Evolutionary conservation across 2,329 filamentous ascomycete genomes (phyloP), one percentile per base, ranked within the genome.

Genomic region (Penicillium thymicola): DNA sequence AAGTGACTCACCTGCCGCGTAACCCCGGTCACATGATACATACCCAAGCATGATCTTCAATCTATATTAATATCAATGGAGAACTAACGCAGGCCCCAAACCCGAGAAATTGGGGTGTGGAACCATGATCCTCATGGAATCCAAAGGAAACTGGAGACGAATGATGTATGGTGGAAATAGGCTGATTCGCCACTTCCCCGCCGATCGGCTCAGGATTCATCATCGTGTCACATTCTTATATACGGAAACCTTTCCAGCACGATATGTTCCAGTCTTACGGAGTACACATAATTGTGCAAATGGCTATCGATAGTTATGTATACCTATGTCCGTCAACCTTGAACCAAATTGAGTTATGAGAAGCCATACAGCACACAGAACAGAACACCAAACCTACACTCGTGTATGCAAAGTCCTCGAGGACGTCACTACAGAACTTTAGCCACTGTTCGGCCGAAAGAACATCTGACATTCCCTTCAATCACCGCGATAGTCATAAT

Each of bases 1-100:
- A 52, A 5, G 28, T 56, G 54, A 55, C 41, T 55, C 54, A 55
- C 40, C 32, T 42, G 54, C 54, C 54, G 48, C 54, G 54, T 56
- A 52, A 18, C 48, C 32, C 45, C 6, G 28, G 53, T 55, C 53
- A 55, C 53, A 38, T 55, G 53, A 51, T 14, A 21, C 8, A 25
- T 25, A 27, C 10, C 38, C 32, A 23, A 43, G 28, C 28, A 38
- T 32, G 43, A 48, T 54, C 43, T 25, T 10, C 48, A 5, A 40
- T 38, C 23, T 32, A 13, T 25, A 27, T 43, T 30, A 47, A 28
- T 21, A 37, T 36, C 23, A 54, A 38, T 41, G 40, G 27, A 52
- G 48, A 41, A 27, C 54, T 52, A 52, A 55, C 36, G 54, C 54
- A 56, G 54, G 54, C 48, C 42, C 38, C 27, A 56, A 56, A 38